Percentiles rank a stretch among this genome's conserved stretches.
Evolutionary conservation across 805 yeast species (phyloP).

Genomic region (Cyberlindnera petersonii): DNA sequence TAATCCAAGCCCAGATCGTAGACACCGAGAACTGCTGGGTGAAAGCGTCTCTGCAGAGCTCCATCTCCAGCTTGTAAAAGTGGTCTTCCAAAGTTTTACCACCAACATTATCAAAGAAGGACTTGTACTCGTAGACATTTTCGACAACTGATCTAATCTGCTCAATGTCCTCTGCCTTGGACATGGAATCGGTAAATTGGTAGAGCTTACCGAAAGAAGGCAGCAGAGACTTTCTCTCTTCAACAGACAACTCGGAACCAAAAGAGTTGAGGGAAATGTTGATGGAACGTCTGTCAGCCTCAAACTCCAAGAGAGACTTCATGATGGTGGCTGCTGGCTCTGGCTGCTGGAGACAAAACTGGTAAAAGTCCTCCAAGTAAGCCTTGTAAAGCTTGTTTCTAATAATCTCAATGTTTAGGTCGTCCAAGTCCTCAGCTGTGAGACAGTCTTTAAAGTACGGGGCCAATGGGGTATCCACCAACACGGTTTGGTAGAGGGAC

Average conservation of each 20-base stretch:
- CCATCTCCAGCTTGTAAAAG: conserved; percentile 90
- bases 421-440: conserved; percentile 85
- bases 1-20: conserved; percentile 95
- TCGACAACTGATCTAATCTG: conserved; percentile 65
- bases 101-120: conserved; percentile 44
- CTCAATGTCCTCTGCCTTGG: conserved; percentile 82
- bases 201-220: conserved; percentile 82
- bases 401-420: conserved; percentile 89
- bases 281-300: conserved; percentile 92
- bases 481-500: conserved; percentile 85
- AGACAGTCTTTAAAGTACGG: conserved; percentile 92
- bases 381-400: conserved; percentile 91
- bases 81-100: conserved; percentile 84
- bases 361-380: conserved; percentile 80
- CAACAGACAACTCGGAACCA: conserved; percentile 72
- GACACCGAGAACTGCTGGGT: conserved; percentile 93
- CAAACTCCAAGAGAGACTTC: conserved; percentile 75
- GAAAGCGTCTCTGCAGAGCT: conserved; percentile 84
- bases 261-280: conserved; percentile 89
- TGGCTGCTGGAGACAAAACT: conserved; percentile 58
- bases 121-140: conserved; percentile 62
- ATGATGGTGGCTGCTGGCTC: conserved; percentile 82
- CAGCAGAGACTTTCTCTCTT: conserved; percentile 65
- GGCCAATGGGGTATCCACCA: conserved; percentile 95
- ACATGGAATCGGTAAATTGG: conserved; percentile 55